Evolutionary conservation across 768 basidiomycete genomes (phyloP).

Genomic region (Leccinum uliginosum): DNA sequence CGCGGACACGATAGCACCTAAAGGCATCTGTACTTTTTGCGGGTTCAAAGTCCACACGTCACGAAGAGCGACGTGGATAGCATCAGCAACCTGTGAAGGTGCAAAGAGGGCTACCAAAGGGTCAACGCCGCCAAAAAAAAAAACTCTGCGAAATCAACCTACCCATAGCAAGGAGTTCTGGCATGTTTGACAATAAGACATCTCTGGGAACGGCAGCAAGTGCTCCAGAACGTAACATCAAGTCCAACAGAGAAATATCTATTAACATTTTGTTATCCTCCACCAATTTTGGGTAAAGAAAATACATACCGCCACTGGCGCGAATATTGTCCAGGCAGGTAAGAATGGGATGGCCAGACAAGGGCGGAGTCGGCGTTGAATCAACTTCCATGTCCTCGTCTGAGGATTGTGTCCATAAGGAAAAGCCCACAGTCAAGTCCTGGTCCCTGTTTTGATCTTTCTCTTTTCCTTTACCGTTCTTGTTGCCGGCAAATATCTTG

Average conservation of each 20-base stretch:
- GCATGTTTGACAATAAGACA: slow-evolving; percentile 28
- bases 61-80: slow-evolving; percentile 33
- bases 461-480: slow-evolving; percentile 24
- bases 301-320: slow-evolving; percentile 32
- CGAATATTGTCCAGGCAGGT: slow-evolving; percentile 31
- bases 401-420: slow-evolving; percentile 30
- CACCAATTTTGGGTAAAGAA: background rate
- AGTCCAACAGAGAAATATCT: slow-evolving; percentile 39
- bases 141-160: background rate
- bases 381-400: slow-evolving; percentile 21
- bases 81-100: slow-evolving; percentile 27
- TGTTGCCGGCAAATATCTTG: slow-evolving; percentile 42
- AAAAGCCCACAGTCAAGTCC: slow-evolving; percentile 19
- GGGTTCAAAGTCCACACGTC: slow-evolving; percentile 29
- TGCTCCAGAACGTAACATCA: slow-evolving; percentile 41
- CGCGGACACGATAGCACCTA: slow-evolving; percentile 33
- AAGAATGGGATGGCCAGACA: slow-evolving; percentile 26
- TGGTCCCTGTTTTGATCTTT: slow-evolving; percentile 24
- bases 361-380: slow-evolving; percentile 1
- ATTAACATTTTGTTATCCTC: background rate
- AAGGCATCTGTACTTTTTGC: slow-evolving; percentile 27
- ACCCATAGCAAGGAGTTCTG: slow-evolving; percentile 45
- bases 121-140: slow-evolving; percentile 5
- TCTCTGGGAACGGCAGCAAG: slow-evolving; percentile 32
- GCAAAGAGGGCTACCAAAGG: slow-evolving; percentile 15